phyloP scores from a whole-genome alignment of 805 yeast genomes.

The Nakazawaea ishiwadae region DNA sequence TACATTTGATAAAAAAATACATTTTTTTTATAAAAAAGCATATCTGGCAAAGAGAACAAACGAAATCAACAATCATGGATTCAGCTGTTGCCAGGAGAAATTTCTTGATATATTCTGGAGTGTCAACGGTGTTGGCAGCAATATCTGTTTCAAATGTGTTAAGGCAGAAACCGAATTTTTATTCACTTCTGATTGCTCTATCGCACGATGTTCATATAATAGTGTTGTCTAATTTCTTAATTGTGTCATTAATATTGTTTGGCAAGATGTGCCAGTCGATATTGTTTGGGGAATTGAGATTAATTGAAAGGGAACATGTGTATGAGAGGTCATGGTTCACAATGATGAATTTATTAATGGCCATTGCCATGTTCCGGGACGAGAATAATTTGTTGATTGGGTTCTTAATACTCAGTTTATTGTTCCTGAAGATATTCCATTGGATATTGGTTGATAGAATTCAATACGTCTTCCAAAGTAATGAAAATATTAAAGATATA shows the following conservation, averaged over 20 bases:
- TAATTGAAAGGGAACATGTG: slow-evolving; percentile 71
- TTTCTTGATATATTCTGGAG: slow-evolving; percentile 20
- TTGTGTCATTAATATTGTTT: slow-evolving; percentile 27
- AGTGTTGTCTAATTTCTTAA: slow-evolving; percentile 38
- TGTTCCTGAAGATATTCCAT: slow-evolving; percentile 66
- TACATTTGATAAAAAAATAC: too few relatives aligned
- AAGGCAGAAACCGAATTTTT: slow-evolving; percentile 40
- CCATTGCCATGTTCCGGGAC: slow-evolving; percentile 48
- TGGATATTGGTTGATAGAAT: slow-evolving; percentile 57
- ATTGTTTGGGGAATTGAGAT: slow-evolving; percentile 71
- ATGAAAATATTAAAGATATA: slow-evolving; percentile 26
- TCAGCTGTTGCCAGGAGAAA: slow-evolving; percentile 9
- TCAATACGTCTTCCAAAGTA: slow-evolving; percentile 42
- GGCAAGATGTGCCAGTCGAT: slow-evolving; percentile 47
- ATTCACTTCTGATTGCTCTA: slow-evolving; percentile 44
- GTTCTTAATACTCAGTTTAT: slow-evolving; percentile 28
- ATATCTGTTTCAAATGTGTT: slow-evolving; percentile 33
- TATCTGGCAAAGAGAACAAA: not conserved
- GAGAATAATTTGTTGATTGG: slow-evolving; percentile 42
- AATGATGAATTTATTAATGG: slow-evolving; percentile 56
- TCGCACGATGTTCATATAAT: slow-evolving; percentile 44
- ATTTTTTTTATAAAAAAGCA: too few relatives aligned
- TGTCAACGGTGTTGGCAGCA: slow-evolving; percentile 31
- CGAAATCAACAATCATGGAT: slow-evolving; percentile 6
- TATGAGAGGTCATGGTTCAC: slow-evolving; percentile 63